Evolutionary conservation across 73 alveolate genomes (phyloP).

Genomic region (Paramecium biaurelia): DNA sequence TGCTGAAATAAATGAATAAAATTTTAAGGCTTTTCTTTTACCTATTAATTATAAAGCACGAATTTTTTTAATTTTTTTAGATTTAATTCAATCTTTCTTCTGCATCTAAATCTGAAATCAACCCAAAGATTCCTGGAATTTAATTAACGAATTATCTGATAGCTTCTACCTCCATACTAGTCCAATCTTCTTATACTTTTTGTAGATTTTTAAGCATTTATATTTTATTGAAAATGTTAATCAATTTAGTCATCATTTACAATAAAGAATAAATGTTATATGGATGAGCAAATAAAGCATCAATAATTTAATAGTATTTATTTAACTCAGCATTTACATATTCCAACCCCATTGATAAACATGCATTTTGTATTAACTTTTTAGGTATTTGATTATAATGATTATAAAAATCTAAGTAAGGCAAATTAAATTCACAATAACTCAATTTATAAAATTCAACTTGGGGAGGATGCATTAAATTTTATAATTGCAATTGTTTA

Average conservation of each 20-base stretch:
- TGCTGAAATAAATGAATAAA: background rate
- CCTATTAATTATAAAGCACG: background rate
- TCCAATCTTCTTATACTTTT: background rate
- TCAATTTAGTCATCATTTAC: background rate
- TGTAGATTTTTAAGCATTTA: background rate
- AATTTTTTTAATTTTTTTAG: background rate
- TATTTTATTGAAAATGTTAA: background rate
- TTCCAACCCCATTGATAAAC: background rate
- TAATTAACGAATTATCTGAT: background rate
- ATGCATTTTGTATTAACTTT: background rate
- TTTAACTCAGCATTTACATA: background rate
- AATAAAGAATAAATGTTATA: background rate
- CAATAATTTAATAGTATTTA: background rate
- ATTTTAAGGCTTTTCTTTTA: background rate
- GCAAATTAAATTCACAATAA: background rate
- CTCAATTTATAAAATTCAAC: background rate
- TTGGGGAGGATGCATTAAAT: conserved; percentile 20
- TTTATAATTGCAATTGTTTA: background rate
- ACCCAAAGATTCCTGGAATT: background rate
- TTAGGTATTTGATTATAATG: background rate
- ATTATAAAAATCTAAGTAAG: background rate
- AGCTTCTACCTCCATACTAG: background rate
- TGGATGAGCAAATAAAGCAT: background rate
- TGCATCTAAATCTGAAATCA: background rate
- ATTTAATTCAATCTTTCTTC: background rate